Evolutionary conservation across 805 yeast genomes (phyloP).

Genomic region (Candida insectalens): DNA sequence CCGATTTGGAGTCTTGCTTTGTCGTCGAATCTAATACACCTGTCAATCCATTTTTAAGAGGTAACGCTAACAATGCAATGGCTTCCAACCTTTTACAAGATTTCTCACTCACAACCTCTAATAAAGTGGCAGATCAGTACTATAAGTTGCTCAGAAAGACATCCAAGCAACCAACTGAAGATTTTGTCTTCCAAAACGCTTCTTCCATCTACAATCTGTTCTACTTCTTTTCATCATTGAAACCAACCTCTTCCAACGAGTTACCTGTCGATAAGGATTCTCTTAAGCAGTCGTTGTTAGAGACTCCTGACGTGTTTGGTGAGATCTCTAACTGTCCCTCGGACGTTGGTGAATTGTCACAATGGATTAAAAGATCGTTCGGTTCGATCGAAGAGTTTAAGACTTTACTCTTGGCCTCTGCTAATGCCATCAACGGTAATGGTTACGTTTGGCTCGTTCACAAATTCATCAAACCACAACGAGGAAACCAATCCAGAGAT

Average conservation of each 20-base stretch:
- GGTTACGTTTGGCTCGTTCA: conserved; percentile 90
- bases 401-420: conserved; percentile 58
- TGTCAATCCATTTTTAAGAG: conserved; percentile 6
- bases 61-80: conserved; percentile 3
- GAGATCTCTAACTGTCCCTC: conserved; percentile 16
- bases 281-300: conserved; percentile 26
- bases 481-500: conserved; percentile 14
- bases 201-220: conserved; percentile 38
- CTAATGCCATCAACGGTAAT: conserved; percentile 70
- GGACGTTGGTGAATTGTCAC: conserved; percentile 22
- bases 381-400: conserved; percentile 74
- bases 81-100: conserved; percentile 10
- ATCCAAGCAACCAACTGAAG: conserved; percentile 35
- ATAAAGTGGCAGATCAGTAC: conserved; percentile 20
- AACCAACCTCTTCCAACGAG: conserved; percentile 13
- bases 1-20: conserved; percentile 18
- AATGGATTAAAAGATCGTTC: conserved; percentile 51
- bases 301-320: conserved; percentile 22
- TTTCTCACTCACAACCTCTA: conserved; percentile 14
- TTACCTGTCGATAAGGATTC: conserved; percentile 14
- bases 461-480: conserved; percentile 25
- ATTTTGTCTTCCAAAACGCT: conserved; percentile 34
- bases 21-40: conserved; percentile 9
- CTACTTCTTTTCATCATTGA: conserved; percentile 37
- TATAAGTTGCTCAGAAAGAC: conserved; percentile 30